Percentiles rank a stretch among this genome's conserved stretches.
Conservation (phyloP, 495 filamentous ascomycete species). For the Aeminium ludgeri region DNA sequence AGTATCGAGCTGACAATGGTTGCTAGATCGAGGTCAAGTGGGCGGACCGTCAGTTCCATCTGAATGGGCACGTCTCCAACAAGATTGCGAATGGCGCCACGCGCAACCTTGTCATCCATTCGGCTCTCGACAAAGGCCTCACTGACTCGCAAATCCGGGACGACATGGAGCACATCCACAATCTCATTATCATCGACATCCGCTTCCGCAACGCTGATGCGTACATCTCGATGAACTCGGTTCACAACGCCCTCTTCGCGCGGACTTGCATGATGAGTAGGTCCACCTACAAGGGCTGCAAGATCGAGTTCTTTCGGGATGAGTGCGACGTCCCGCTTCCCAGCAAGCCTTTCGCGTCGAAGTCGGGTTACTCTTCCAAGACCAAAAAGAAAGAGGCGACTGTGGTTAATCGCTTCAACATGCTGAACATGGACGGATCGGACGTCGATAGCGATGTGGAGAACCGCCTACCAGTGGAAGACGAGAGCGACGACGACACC, state of each 20-base stretch:
- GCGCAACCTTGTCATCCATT: conserved; percentile 54
- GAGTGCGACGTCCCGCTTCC: conserved; percentile 52
- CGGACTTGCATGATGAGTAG: conserved; percentile 67
- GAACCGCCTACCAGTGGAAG: conserved; percentile 1
- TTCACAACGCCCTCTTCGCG: conserved; percentile 60
- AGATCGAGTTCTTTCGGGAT: conserved; percentile 55
- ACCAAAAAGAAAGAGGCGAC: conserved; percentile 22
- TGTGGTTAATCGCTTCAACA: conserved; percentile 44
- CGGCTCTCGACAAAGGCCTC: conserved; percentile 33
- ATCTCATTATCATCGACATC: conserved; percentile 53
- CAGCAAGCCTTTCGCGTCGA: too few relatives aligned
- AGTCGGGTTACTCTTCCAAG: too few relatives aligned
- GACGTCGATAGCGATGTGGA: conserved; percentile 9
- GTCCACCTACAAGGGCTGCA: conserved; percentile 52
- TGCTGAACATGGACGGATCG: conserved; percentile 39
- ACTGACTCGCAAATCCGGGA: conserved; percentile 50
- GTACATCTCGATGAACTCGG: conserved; percentile 57
- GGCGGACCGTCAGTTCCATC: conserved; percentile 56
- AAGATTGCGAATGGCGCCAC: conserved; percentile 59
- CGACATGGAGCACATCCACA: conserved; percentile 71
- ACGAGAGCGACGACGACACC: conserved; percentile 1
- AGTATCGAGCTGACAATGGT: conserved; percentile 13
- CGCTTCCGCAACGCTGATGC: conserved; percentile 39
- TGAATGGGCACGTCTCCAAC: conserved; percentile 46
- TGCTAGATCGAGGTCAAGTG: conserved; percentile 49